Base-by-base conservation (phyloP, 1,284 basidiomycete genomes). In the Leucoagaricus sp. region DNA sequence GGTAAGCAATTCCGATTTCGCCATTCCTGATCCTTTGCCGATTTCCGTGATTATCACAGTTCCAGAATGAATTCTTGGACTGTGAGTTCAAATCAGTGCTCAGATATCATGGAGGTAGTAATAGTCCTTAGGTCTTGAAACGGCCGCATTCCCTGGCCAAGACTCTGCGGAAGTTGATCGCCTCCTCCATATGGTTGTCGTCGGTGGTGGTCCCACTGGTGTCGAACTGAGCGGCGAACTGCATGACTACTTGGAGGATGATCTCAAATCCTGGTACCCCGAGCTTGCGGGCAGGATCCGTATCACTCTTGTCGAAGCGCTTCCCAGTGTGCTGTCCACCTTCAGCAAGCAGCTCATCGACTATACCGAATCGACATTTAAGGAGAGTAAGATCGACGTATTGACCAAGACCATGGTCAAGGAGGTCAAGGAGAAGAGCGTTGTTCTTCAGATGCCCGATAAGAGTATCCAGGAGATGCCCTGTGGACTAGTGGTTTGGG, bases 131-230 rank as follows among this genome's bases (percentile, higher is more conserved):
- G 87, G 87, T 66, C 81, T 99, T 58, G 96, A 99, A 75, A 89
- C 91, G 4, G 96, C 96, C 48, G 91, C 93, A 0, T 96, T 98
- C 84, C 93, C 93, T 45, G 94, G 93, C 36, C 96, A 97, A 74
- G 81, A 82, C 21, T 72, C 87, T 40, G 84, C 86, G 55, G 96
- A 98, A 75, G 84, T 96, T 57, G 87, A 96, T 65, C 85, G 96
- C 40, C 76, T 99, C 46, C 83, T 96, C 58, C 94, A 98, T 77
- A 94, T 97, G 86, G 89, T 98, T 51, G 96, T 99, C 53, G 96
- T 98, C 40, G 96, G 96, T 57, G 96, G 96, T 67, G 96, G 96
- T 38, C 96, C 96, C 5, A 98, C 96, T 15, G 96, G 96, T 70
- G 84, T 99, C 61, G 96, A 98, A 73, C 75, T 93, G 57, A 78